Conservation (phyloP, 2,329 filamentous ascomycete genomes). For the Scolecobasidium constrictum region DNA sequence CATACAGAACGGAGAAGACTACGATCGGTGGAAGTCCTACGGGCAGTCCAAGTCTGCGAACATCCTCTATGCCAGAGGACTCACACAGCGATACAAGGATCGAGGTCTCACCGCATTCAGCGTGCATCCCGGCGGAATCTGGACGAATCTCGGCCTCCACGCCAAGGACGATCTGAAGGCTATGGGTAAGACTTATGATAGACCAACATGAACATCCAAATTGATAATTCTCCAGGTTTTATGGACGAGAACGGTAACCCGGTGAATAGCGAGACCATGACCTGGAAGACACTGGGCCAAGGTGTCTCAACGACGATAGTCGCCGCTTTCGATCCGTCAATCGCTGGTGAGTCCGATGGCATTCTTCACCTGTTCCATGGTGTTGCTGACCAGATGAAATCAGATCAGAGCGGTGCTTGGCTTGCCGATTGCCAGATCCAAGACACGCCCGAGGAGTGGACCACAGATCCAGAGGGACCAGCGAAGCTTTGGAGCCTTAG, state of each 20-base stretch:
- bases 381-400: no score
- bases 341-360: background rate
- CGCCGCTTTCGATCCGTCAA: background rate
- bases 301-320: background rate
- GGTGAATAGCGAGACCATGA: background rate
- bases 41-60: constrained; percentile 40
- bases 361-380: no score
- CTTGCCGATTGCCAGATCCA: background rate
- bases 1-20: constrained; percentile 10
- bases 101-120: constrained; percentile 4
- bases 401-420: background rate
- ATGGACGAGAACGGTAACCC: background rate
- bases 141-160: constrained; percentile 5
- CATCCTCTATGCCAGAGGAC: constrained; percentile 30
- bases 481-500: constrained; percentile 11
- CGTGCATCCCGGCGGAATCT: constrained; percentile 9
- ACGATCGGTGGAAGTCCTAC: constrained; percentile 26
- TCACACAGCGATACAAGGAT: constrained; percentile 19
- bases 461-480: constrained; percentile 1
- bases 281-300: background rate
- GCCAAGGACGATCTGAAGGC: constrained; percentile 1
- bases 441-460: background rate
- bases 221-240: background rate
- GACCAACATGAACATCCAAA: no score
- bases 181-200: background rate